phyloP scores from a whole-genome alignment of 73 alveolate genomes.

The Stentor coeruleus region DNA sequence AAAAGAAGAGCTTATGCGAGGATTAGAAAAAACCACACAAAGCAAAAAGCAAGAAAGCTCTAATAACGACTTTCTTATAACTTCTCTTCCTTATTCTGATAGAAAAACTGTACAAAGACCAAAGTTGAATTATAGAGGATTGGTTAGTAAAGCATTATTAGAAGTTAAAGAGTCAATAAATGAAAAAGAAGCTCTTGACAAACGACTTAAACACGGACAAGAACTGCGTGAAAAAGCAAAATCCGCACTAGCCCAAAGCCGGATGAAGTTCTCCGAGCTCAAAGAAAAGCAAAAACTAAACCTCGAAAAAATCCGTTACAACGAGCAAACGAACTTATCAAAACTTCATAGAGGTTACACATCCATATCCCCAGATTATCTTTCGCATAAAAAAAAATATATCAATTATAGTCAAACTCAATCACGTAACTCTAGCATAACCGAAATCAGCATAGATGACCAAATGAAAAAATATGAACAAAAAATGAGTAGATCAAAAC shows the following conservation, averaged over 20 bases:
- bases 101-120: neutral
- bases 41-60: neutral
- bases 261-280: neutral
- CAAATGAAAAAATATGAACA: neutral
- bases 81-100: neutral
- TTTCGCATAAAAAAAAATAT: too few species aligned
- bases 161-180: neutral
- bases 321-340: neutral
- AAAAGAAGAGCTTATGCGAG: neutral
- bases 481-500: neutral
- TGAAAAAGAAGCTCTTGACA: neutral
- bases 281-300: neutral
- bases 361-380: neutral
- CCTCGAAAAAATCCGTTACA: neutral
- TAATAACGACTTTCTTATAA: neutral
- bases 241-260: neutral
- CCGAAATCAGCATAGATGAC: neutral
- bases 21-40: neutral
- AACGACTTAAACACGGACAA: neutral
- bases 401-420: neutral
- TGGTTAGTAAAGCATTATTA: neutral
- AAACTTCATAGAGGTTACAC: neutral
- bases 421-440: neutral
- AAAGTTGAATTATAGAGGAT: too few species aligned
- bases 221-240: neutral